A percentile compares a stretch with the other conserved stretches of the same genome.
These are phyloP conservation scores for Teratosphaeria gauchensis DNA, from an alignment of 2,329 filamentous ascomycete genomes.

Conservation along the genomic window DNA sequence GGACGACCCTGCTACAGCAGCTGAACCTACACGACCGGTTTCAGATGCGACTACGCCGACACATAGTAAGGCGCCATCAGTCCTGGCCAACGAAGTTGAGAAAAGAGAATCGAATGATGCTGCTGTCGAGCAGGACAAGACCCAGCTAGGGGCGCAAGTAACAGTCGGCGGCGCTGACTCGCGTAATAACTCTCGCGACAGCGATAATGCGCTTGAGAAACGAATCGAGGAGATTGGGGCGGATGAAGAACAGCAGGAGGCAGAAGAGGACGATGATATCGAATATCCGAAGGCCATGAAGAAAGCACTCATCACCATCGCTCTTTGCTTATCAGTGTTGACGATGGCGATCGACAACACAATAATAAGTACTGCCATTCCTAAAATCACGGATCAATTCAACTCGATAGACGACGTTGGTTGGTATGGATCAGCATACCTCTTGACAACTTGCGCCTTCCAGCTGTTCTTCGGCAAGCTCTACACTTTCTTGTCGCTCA, in stretches of 20 bases:
- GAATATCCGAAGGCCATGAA: conserved; percentile 28
- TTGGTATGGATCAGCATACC: conserved; percentile 38
- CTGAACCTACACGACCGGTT: conserved; percentile 4
- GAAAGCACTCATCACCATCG: conserved; percentile 27
- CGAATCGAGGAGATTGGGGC: conserved; percentile 9
- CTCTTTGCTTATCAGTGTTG: conserved; percentile 28
- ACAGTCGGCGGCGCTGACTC: background rate
- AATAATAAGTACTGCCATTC: conserved; percentile 41
- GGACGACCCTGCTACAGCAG: conserved; percentile 1
- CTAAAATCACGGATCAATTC: conserved; percentile 40
- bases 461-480: conserved; percentile 39
- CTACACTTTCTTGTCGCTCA: conserved; percentile 39
- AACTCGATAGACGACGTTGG: conserved; percentile 36
- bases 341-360: conserved; percentile 33
- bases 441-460: conserved; percentile 33
- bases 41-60: conserved; percentile 8
- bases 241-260: conserved; percentile 9
- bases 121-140: conserved; percentile 4
- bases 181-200: conserved; percentile 1
- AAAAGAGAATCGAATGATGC: background rate
- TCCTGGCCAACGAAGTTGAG: conserved; percentile 3
- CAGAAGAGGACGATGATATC: conserved; percentile 17
- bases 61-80: conserved; percentile 4
- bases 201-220: conserved; percentile 9
- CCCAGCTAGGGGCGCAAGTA: background rate